Evolutionary conservation across 2,329 filamentous ascomycete genomes (phyloP), one percentile per base, ranked within the genome.

Genomic region (Trichoderma citrinoviride): DNA sequence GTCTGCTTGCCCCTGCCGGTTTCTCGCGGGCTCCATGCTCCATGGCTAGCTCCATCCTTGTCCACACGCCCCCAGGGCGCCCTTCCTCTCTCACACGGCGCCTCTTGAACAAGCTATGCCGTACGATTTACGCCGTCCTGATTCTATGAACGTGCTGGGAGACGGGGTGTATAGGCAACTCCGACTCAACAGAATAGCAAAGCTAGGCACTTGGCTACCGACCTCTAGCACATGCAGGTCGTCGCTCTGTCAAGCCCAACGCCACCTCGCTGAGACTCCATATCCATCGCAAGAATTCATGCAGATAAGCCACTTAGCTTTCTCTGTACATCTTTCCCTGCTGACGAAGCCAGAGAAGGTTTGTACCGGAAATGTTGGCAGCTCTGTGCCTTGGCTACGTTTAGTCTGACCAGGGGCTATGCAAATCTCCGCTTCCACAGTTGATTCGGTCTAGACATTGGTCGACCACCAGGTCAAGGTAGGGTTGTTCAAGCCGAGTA

Each of bases 1-100:
- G 14, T 46, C 19, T 53, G n/a, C 49, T 46, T 37, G 33, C 60
- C 49, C 49, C 60, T 62, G 60, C 58, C n/a, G 37, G 47, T 43
- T 44, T 52, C 37, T 44, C 29, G 58, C 40, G 58, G 47, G 58
- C 49, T 61, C 58, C 58, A 52, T 61, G 40, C 19, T 62, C 60
- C 60, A 54, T 62, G 49, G 60, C 49, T 44, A 46, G 60, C 60
- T 53, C 60, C 60, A 62, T 54, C 60, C 60, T 62, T 62, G 49
- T 46, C 40, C 49, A 62, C 60, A 62, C 60, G 40, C 58, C 58
- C 58, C 58, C 58, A 61, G 19, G n/a, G 58, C 49, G 40, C 60
- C 60, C 49, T 54, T 23, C 21, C 25, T 62, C 41, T 40, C 60
- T 62, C 60, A 53, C 19, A 41, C n/a, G 55, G 43, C 55, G 55